Evolutionary conservation across 352 stramenopile genomes (phyloP).

Genomic region (Phytophthora melonis): DNA sequence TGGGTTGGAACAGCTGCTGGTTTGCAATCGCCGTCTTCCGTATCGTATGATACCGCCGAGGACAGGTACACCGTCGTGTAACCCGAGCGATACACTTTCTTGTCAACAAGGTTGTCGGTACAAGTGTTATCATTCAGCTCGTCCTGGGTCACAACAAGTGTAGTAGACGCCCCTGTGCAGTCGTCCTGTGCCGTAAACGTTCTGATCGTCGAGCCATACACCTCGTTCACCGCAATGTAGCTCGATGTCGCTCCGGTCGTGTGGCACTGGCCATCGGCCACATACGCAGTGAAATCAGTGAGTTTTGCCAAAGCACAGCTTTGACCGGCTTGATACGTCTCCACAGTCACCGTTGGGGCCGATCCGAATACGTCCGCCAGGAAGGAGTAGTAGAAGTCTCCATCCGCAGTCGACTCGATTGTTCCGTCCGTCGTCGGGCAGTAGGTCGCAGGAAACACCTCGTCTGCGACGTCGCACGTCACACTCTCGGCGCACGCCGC

Average conservation of each 20-base stretch:
- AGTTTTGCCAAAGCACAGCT: not conserved
- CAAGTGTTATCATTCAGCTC: not conserved
- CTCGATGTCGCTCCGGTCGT: not conserved
- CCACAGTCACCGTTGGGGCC: not conserved
- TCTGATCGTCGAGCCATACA: not conserved
- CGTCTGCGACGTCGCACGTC: not conserved
- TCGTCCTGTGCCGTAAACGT: not conserved
- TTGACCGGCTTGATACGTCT: not conserved
- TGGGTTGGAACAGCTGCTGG: not conserved
- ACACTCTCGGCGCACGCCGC: not conserved
- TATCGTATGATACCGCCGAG: not conserved
- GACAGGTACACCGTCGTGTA: not conserved
- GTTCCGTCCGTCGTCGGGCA: not conserved
- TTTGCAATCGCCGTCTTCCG: not conserved
- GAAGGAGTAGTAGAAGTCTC: not conserved
- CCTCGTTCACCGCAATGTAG: not conserved
- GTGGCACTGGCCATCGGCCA: not conserved
- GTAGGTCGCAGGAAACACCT: not conserved
- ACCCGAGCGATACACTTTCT: not conserved
- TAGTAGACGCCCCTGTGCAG: not conserved
- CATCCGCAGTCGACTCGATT: not conserved
- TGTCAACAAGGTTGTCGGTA: not conserved
- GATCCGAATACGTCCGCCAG: not conserved
- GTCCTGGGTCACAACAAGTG: not conserved
- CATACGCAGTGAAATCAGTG: not conserved